Evolutionary conservation across 495 filamentous ascomycete genomes (phyloP).

Genomic region (Aspergillus sparsus): DNA sequence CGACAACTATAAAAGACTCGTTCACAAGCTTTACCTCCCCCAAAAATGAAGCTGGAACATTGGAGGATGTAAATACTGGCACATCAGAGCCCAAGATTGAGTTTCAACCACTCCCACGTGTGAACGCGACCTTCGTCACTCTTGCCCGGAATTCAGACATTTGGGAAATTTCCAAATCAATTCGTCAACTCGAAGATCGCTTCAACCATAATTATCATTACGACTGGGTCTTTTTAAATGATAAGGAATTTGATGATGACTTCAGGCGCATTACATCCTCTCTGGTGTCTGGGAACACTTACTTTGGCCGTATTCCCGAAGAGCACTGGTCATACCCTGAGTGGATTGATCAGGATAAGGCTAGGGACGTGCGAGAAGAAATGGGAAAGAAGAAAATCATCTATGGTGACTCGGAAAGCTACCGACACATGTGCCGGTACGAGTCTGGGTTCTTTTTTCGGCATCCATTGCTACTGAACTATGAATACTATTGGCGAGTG

Average conservation of each 20-base stretch:
- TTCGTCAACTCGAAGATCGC: conserved; percentile 92
- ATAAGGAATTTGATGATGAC: conserved; percentile 83
- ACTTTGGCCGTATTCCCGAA: conserved; percentile 80
- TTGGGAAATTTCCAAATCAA: conserved; percentile 95
- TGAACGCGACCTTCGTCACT: conserved; percentile 97
- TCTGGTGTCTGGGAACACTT: conserved; percentile 84
- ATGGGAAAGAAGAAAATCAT: conserved; percentile 86
- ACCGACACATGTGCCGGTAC: conserved; percentile 93
- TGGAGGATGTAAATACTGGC: conserved; percentile 26
- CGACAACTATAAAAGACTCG: conserved; percentile 30
- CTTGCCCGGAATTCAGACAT: conserved; percentile 89
- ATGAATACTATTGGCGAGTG: conserved; percentile 92
- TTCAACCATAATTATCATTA: conserved; percentile 97
- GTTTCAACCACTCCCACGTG: conserved; percentile 58
- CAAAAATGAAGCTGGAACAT: conserved; percentile 4
- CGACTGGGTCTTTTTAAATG: conserved; percentile 99
- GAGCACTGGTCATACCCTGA: conserved; percentile 91
- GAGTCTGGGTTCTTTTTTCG: conserved; percentile 94
- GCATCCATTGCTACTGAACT: conserved; percentile 76
- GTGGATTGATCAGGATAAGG: conserved; percentile 84
- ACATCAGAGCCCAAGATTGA: background rate
- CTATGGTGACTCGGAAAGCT: conserved; percentile 91
- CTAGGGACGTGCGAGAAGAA: conserved; percentile 74
- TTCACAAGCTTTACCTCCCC: conserved; percentile 5
- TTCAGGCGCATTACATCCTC: conserved; percentile 91